These are phyloP conservation scores for Omphalotus guepiniiformis DNA, from an alignment of 768 basidiomycete genomes.

Conservation along the genomic window DNA sequence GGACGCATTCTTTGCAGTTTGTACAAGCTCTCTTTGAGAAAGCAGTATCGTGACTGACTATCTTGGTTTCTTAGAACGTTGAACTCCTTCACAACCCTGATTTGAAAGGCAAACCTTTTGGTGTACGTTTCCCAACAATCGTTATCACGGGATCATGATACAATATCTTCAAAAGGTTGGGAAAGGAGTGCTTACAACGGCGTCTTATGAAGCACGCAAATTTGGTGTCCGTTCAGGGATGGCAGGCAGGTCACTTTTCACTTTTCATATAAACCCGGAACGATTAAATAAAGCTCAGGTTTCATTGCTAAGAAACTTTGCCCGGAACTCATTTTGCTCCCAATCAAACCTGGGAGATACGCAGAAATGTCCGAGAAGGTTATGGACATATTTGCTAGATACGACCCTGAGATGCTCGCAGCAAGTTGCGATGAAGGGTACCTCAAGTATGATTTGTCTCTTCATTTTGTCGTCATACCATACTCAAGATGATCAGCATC, in stretches of 20 bases:
- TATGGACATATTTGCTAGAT: slow-evolving; percentile 63
- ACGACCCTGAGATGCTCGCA: slow-evolving; percentile 70
- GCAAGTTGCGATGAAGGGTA: slow-evolving; percentile 91
- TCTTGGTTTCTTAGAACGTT: slow-evolving; percentile 37
- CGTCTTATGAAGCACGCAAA: slow-evolving; percentile 89
- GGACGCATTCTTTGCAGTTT: slow-evolving; percentile 84
- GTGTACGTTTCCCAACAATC: slow-evolving; percentile 33
- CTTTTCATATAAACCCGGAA: neutral
- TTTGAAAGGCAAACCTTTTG: slow-evolving; percentile 71
- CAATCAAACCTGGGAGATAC: slow-evolving; percentile 39
- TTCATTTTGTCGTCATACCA: slow-evolving; percentile 9
- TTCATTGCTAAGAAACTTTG: slow-evolving; percentile 94
- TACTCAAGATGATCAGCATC: slow-evolving; percentile 65
- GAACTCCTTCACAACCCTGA: slow-evolving; percentile 64
- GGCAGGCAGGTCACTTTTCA: slow-evolving; percentile 55
- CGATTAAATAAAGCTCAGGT: slow-evolving; percentile 35
- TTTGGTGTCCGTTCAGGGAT: slow-evolving; percentile 92
- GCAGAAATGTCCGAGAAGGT: slow-evolving; percentile 67
- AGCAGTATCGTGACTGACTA: neutral
- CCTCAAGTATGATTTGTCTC: slow-evolving; percentile 63
- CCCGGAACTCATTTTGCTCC: slow-evolving; percentile 75
- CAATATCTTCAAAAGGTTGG: slow-evolving; percentile 67
- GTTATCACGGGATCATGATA: too few species aligned
- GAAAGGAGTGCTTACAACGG: slow-evolving; percentile 79
- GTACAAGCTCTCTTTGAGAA: slow-evolving; percentile 10